phyloP scores from a whole-genome alignment of 2,329 filamentous ascomycete genomes.

The Beauveria scarabaeidicola region DNA sequence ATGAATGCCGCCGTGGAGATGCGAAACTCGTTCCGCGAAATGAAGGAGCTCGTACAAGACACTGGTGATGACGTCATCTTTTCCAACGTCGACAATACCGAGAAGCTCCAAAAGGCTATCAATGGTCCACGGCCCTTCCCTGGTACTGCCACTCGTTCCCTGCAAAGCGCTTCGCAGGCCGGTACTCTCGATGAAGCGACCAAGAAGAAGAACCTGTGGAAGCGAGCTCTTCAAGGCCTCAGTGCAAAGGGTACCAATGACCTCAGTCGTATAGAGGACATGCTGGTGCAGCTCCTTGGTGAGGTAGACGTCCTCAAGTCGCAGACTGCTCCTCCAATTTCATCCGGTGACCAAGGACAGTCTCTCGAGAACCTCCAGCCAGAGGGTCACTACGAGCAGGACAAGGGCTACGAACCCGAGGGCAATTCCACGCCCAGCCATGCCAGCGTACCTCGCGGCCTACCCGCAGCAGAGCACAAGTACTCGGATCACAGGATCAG shows the following conservation, averaged over 20 bases:
- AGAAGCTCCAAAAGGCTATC: conserved; percentile 73
- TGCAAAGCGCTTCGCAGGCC: conserved; percentile 47
- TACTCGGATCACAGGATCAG: conserved; percentile 75
- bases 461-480: conserved; percentile 41
- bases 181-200: conserved; percentile 48
- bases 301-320: conserved; percentile 81
- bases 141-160: conserved; percentile 50
- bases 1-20: conserved; percentile 93
- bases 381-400: conserved; percentile 56
- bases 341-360: conserved; percentile 42
- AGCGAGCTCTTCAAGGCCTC: conserved; percentile 82
- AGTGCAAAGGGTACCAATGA: conserved; percentile 84
- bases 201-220: conserved; percentile 92
- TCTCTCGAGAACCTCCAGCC: conserved; percentile 63
- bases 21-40: conserved; percentile 91
- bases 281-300: conserved; percentile 83
- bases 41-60: conserved; percentile 85
- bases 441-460: conserved; percentile 64
- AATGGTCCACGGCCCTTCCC: conserved; percentile 82
- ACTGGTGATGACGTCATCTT: conserved; percentile 80
- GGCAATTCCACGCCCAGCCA: conserved; percentile 63
- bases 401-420: conserved; percentile 74
- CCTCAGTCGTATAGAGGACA: conserved; percentile 78
- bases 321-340: conserved; percentile 37
- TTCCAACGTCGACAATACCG: conserved; percentile 77